Base-by-base conservation (phyloP, 345 rosid genomes). In the Linum tenue region DNA sequence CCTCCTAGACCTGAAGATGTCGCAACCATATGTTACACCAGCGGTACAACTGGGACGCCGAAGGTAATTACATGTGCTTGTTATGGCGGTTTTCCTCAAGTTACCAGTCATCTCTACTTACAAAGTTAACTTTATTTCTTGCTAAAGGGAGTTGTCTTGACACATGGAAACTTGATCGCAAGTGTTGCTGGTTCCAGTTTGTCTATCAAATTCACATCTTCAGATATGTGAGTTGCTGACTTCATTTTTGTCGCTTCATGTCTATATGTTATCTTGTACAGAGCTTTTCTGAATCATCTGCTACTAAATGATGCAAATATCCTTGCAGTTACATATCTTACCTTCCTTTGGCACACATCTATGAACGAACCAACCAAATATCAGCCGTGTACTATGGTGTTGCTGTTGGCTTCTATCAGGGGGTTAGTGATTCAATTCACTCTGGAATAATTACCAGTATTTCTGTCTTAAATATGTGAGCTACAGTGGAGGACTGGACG, bases 1-100 rank as follows among this genome's bases (percentile, higher is more conserved):
- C 67, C 71, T 16, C 78, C 78, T 50, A 70, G 70, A 63, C 60
- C 74, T 56, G 70, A 70, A 64, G 78, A 74, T 41, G 63, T 63
- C 15, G 78, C 78, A 15, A 74, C 78, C 16, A 74, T 74, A 69
- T 69, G 77, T 63, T 74, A 74, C 67, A 74, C 77, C 48, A 70
- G 78, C 62, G 78, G 78, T 66, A 74, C 78, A 7, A 74, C 78
- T n/a, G 74, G 78, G 43, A 69, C 64, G 40, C 78, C 78, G 56
- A 74, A 61, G 64, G 64, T 61, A 61, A 14, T 3, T 7, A 16
- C 11, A 16, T 16, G 11, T 56, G 3, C 1, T 56, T 56, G 31
- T 56, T 16, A 6, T 31, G 14, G 3, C 6, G 37, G 9, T 35
- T n/a, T 9, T 9, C 37, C 36, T 35, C 59, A 16, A 22, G 31